Conservation (phyloP, 768 basidiomycete species). For the Boletellus ananas region DNA sequence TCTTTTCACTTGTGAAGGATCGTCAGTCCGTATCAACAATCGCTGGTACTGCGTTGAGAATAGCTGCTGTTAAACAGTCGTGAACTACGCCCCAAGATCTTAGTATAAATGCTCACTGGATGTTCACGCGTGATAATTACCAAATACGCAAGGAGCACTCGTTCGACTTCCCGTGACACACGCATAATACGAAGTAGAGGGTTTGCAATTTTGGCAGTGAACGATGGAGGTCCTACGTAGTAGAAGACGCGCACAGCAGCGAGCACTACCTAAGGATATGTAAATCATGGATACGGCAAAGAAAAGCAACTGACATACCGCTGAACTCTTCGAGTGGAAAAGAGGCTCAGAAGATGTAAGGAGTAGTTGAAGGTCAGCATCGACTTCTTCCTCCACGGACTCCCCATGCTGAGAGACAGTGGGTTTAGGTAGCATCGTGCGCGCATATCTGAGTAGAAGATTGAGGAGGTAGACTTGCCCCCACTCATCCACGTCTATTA, state of each 20-base stretch:
- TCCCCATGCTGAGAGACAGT: conserved; percentile 30
- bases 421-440: conserved; percentile 77
- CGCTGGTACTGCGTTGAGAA: conserved; percentile 59
- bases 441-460: conserved; percentile 75
- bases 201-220: conserved; percentile 52
- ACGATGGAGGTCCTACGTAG: conserved; percentile 61
- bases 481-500: conserved; percentile 96
- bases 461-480: conserved; percentile 81
- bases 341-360: conserved; percentile 70
- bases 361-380: conserved; percentile 74
- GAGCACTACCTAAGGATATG: conserved; percentile 62
- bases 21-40: conserved; percentile 68
- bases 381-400: conserved; percentile 56
- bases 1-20: conserved; percentile 62
- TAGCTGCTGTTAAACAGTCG: conserved; percentile 32
- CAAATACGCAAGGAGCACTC: conserved; percentile 71
- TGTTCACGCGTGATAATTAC: conserved; percentile 57
- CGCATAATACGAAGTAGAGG: conserved; percentile 75
- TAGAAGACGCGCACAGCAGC: conserved; percentile 72
- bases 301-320: conserved; percentile 46
- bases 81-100: not conserved
- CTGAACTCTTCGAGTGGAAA: conserved; percentile 83
- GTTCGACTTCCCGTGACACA: conserved; percentile 65
- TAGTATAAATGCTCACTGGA: conserved; percentile 49
- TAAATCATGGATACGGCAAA: not conserved